Evolutionary conservation across 768 basidiomycete species (phyloP), one percentile per base, ranked within the genome.

Genomic region (Kwoniella botswanensis): DNA sequence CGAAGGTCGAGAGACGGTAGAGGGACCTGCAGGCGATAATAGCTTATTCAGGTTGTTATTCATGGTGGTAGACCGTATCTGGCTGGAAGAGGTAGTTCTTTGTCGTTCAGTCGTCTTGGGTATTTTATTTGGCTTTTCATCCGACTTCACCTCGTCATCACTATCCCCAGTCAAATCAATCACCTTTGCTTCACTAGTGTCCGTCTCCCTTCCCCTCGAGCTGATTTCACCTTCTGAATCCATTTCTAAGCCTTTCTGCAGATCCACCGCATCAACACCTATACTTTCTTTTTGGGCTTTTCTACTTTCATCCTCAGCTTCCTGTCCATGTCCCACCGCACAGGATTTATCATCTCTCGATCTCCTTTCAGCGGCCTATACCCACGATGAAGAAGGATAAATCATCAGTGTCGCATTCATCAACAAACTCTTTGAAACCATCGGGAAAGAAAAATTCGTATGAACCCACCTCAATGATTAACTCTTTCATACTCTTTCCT

Each of bases 361-460:
- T 72, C 95, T 86, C 66, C 91, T 87, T 78, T 95, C 93, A 0
- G 95, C 95, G 60, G 95, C 95, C 94, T 97, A 76, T 2, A 64
- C 57, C 52, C 35, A 35, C 35, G 7, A 42, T 95, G 76, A 24
- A 12, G 29, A 64, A 22, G 63, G 11, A 22, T 57, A 6, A 59
- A 63, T 53, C 13, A 44, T 0, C 24, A 26, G 24, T 35, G 35
- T 35, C 35, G 35, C 35, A 35, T 35, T 35, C 6, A 35, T 35
- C 35, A 35, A 35, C 35, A 35, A 35, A 35, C 35, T 9, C 6
- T 35, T 35, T 35, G 35, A 35, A 35, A 35, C 35, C 1, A 4
- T 4, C 35, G 35, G 35, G 35, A 35, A 15, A 52, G 9, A 1
- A 12, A 52, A 21, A 13, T 50, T 50, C 46, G 46, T 50, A 50